Percentiles rank a stretch among this genome's conserved stretches.
Conservation (phyloP, 371 early-diverging fungal species). For the Mortierella sp. region DNA sequence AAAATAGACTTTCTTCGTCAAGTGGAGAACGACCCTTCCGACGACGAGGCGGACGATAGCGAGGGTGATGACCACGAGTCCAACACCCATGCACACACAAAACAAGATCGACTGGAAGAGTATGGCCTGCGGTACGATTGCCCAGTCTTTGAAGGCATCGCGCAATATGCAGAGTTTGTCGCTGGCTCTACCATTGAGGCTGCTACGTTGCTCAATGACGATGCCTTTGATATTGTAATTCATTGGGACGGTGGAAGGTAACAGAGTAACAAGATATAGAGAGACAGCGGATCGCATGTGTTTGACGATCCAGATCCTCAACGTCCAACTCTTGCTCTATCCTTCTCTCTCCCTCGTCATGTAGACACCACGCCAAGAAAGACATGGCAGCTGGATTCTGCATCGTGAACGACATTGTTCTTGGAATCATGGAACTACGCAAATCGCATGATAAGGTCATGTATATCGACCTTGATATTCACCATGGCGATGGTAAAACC, state of each 20-base stretch:
- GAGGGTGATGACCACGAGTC: slow-evolving; percentile 34
- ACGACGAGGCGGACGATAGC: slow-evolving; percentile 3
- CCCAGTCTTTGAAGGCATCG: slow-evolving; percentile 73
- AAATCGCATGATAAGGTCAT: slow-evolving; percentile 70
- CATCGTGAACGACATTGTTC: slow-evolving; percentile 93
- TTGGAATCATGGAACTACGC: slow-evolving; percentile 85
- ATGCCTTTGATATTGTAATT: slow-evolving; percentile 74
- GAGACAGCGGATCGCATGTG: no score
- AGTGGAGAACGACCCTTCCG: slow-evolving; percentile 8
- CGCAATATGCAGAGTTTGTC: slow-evolving; percentile 63
- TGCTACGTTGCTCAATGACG: slow-evolving; percentile 67
- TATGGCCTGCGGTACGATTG: slow-evolving; percentile 76
- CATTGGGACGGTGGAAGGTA: slow-evolving; percentile 91
- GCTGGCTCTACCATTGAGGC: slow-evolving; percentile 81
- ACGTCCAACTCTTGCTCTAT: neutral
- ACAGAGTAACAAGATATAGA: neutral
- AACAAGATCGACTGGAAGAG: slow-evolving; percentile 56
- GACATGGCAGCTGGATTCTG: slow-evolving; percentile 90
- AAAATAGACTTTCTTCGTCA: slow-evolving; percentile 29
- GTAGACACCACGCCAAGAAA: slow-evolving; percentile 84
- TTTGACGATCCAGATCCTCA: no score
- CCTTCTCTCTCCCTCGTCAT: neutral
- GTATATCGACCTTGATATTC: slow-evolving; percentile 93
- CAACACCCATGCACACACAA: slow-evolving; percentile 38
- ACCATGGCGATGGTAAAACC: slow-evolving; percentile 90